phyloP scores from a whole-genome alignment of 768 basidiomycete genomes.

The Myochromella boudieri region DNA sequence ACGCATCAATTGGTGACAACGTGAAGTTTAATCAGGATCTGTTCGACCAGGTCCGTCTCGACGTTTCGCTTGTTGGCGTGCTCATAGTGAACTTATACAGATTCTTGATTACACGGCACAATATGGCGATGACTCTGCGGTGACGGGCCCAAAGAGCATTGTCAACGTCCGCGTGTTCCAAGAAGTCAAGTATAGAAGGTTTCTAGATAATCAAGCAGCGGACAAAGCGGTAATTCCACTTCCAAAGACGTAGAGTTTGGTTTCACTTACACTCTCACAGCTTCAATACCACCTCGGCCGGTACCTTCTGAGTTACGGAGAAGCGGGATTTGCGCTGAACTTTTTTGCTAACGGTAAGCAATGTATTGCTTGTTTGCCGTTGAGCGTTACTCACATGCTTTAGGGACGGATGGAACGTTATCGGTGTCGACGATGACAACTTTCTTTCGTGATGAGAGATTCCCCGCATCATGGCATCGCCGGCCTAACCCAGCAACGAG shows the following conservation, averaged over 20 bases:
- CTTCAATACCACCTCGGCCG: constrained; percentile 16
- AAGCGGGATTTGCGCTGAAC: constrained; percentile 14
- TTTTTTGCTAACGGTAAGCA: constrained; percentile 17
- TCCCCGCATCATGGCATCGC: neutral
- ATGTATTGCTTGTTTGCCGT: no score
- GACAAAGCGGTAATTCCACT: constrained; percentile 2
- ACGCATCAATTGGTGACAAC: neutral
- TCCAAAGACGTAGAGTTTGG: no score
- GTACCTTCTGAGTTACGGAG: constrained; percentile 14
- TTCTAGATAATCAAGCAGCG: neutral
- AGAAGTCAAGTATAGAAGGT: neutral
- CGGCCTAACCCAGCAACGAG: neutral
- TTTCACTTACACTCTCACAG: neutral
- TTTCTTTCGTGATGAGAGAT: no score
- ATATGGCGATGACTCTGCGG: neutral
- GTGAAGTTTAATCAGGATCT: neutral
- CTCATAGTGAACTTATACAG: neutral
- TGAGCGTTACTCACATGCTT: no score
- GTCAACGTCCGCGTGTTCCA: neutral
- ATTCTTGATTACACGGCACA: neutral
- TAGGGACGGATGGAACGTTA: neutral
- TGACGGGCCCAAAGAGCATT: neutral
- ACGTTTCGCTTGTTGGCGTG: neutral
- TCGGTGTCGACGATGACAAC: neutral
- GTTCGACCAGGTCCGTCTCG: neutral